A percentile compares a stretch with the other conserved stretches of the same genome.
Conservation (phyloP, 352 stramenopile genomes). For the Phytophthora hybrid region DNA sequence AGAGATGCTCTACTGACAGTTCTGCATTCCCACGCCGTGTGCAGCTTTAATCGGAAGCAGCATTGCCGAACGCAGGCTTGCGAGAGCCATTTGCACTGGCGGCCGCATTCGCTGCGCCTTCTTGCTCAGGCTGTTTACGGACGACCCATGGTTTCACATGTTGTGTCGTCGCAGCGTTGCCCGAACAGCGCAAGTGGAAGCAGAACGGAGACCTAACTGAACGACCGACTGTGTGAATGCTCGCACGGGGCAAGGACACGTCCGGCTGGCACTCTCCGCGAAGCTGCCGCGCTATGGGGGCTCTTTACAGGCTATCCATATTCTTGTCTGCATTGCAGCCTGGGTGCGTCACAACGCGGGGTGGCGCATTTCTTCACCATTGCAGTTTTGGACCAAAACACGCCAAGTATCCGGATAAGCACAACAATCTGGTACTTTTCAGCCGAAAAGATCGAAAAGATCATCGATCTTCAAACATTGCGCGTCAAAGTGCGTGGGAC, state of each 20-base stretch:
- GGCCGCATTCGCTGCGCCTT: too few species aligned
- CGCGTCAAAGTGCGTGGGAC: constrained; percentile 3
- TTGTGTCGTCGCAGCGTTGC: background rate
- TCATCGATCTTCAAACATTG: background rate
- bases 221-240: constrained; percentile 1
- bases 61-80: background rate
- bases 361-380: too few species aligned
- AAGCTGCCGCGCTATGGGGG: background rate
- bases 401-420: too few species aligned
- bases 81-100: too few species aligned
- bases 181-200: background rate
- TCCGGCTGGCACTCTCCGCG: too few species aligned
- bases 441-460: background rate
- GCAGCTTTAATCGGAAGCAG: background rate
- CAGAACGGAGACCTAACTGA: background rate
- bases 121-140: background rate
- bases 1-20: background rate
- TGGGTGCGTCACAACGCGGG: too few species aligned
- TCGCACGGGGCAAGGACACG: background rate
- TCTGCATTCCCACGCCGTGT: background rate
- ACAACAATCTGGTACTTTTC: too few species aligned
- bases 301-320: too few species aligned
- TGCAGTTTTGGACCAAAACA: too few species aligned
- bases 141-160: background rate
- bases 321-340: too few species aligned